A percentile compares a stretch with the other conserved stretches of the same genome.
Evolutionary conservation across 345 rosid genomes (phyloP).

Genomic region (Eucalyptus tenuipes): DNA sequence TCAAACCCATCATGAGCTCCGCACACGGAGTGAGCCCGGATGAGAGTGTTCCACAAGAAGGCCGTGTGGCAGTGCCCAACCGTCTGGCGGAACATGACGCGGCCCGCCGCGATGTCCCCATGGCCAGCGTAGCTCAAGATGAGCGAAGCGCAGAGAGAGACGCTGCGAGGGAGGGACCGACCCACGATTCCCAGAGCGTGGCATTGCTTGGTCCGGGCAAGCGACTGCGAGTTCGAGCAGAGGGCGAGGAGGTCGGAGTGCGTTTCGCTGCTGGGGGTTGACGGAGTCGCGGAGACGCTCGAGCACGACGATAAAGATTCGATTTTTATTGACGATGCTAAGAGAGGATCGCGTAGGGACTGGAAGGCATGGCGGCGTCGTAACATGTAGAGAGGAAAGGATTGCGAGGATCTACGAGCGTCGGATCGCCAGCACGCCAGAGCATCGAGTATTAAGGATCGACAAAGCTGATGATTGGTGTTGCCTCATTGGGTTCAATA

Average conservation of each 20-base stretch:
- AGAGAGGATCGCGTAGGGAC: not conserved
- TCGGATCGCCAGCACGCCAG: not conserved
- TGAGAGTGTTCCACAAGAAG: conserved; percentile 37
- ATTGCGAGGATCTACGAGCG: not conserved
- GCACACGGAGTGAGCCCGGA: conserved; percentile 19
- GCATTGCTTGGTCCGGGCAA: conserved; percentile 16
- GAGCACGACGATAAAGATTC: not conserved
- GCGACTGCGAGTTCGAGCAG: conserved; percentile 9
- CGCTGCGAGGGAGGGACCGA: conserved; percentile 20
- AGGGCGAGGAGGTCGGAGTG: conserved; percentile 9
- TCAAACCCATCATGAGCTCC: conserved; percentile 8
- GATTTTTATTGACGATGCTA: not conserved
- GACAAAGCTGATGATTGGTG: not conserved
- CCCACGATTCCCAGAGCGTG: conserved; percentile 25
- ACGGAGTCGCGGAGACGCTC: not conserved
- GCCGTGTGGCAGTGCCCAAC: conserved; percentile 18
- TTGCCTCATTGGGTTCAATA: not conserved
- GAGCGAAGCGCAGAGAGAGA: conserved; percentile 32
- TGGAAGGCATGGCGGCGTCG: not conserved
- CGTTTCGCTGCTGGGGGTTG: not conserved
- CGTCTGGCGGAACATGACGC: conserved; percentile 15
- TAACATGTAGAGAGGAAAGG: not conserved
- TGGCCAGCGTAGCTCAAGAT: conserved; percentile 32
- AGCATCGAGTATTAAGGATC: not conserved
- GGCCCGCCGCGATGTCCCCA: not conserved